These are phyloP conservation scores for Litsea cubeba DNA, from an alignment of 164 flowering plant species.

Conservation along the genomic window DNA sequence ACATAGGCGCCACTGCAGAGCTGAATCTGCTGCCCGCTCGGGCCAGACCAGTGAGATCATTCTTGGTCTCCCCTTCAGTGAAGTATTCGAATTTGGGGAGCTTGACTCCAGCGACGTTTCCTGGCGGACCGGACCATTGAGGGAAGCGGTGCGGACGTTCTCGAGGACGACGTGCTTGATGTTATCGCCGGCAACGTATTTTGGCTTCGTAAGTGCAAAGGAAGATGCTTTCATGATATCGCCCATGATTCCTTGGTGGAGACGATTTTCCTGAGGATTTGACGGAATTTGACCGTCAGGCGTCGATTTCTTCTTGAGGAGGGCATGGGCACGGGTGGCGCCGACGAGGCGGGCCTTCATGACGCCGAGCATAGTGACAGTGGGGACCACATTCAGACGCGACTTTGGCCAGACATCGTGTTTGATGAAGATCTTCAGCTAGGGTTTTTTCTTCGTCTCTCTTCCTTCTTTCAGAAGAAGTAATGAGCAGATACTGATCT, in stretches of 20 bases:
- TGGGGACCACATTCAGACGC: constrained; percentile 88
- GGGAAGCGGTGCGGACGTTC: constrained; percentile 67
- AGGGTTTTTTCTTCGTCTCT: background rate
- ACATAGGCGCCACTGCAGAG: constrained; percentile 74
- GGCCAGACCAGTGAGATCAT: constrained; percentile 86
- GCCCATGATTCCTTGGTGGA: constrained; percentile 87
- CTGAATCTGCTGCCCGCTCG: constrained; percentile 94
- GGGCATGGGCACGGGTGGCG: constrained; percentile 95
- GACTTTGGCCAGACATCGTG: constrained; percentile 79
- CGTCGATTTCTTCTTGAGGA: constrained; percentile 96
- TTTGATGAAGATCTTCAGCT: background rate
- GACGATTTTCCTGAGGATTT: constrained; percentile 83
- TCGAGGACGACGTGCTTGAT: constrained; percentile 84
- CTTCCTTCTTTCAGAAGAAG: background rate
- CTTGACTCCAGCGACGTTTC: constrained; percentile 96
- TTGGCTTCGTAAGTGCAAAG: constrained; percentile 85
- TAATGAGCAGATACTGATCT: background rate
- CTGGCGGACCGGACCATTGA: constrained; percentile 76
- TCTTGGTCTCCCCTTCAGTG: constrained; percentile 84
- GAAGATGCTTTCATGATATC: constrained; percentile 82
- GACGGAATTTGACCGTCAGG: constrained; percentile 89
- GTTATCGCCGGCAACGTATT: constrained; percentile 93
- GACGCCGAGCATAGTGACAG: constrained; percentile 86
- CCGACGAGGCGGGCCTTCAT: constrained; percentile 90
- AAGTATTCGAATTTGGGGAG: constrained; percentile 86